Base-by-base conservation (phyloP, 345 rosid species). In the Hypericum androsaemum region DNA sequence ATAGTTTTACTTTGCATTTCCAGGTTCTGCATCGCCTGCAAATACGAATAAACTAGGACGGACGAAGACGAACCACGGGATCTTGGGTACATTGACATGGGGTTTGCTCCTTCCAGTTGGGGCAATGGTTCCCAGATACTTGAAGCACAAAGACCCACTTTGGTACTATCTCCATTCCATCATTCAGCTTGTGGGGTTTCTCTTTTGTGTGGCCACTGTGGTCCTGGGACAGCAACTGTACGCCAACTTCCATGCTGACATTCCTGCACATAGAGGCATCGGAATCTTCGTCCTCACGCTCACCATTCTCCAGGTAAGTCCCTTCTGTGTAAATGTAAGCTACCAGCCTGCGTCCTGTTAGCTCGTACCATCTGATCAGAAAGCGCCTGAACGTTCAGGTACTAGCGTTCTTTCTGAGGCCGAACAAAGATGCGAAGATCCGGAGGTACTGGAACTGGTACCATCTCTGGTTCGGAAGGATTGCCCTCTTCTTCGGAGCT, bases 361-460 rank as follows among this genome's bases (percentile, higher is more conserved):
- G 10, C 32, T 22, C 32, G 32, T 22, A 22, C 32, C 32, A 22
- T 22, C 32, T 22, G 32, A 22, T 22, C 32, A 4, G 32, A 22
- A 22, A 22, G 32, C 32, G 32, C 4, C 32, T 12, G 37, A 46
- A 50, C 67, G 54, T 14, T 65, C 67, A 89, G 95, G 73, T 80
- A 54, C 47, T 87, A 74, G 92, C 92, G 7, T 80, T 90, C 66
- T 82, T 90, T 69, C 72, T 84, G 37, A 70, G 89, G 51, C 96
- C 98, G 0, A 61, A 71, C 43, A 82, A 76, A 67, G 95, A 80
- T 50, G 64, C 89, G 10, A 84, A 90, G 76, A 66, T 72, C 45
- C 73, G 95, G 38, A 58, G 46, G 64, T 82, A 77, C 64, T 84
- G 96, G 96, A 87, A 82, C 59, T 84, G 86, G 96, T 87, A 87